These are phyloP conservation scores for Lithospermum erythrorhizon DNA, from an alignment of 257 asterid genomes.

Conservation along the genomic window DNA sequence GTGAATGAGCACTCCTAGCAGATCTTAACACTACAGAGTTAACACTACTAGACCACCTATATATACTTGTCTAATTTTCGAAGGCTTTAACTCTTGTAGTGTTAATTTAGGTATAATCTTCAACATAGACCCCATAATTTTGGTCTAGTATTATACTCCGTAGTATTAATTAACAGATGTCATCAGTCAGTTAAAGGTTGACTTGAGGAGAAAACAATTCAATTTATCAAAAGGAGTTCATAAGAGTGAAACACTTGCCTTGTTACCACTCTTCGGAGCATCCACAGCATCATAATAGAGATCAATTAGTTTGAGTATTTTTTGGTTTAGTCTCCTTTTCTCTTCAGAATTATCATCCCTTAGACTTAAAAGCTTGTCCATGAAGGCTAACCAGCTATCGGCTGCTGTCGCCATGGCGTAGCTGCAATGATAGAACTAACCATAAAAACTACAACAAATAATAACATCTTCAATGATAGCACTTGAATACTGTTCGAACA, in stretches of 20 bases:
- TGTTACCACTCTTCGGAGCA: constrained; percentile 83
- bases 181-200: not conserved
- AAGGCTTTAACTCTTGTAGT: no score
- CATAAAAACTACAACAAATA: no score
- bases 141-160: no score
- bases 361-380: constrained; percentile 61
- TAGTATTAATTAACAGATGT: no score
- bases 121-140: no score
- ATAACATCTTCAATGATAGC: constrained; percentile 1
- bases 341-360: constrained; percentile 31
- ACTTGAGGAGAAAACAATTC: not conserved
- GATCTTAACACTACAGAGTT: no score
- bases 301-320: constrained; percentile 43
- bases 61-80: no score
- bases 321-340: constrained; percentile 22
- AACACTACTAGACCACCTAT: no score
- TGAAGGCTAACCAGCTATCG: constrained; percentile 57
- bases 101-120: no score
- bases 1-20: no score
- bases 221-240: not conserved
- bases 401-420: constrained; percentile 47
- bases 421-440: constrained; percentile 42
- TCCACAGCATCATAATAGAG: constrained; percentile 80
- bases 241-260: constrained; percentile 24
- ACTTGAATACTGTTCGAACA: not conserved